Percentiles rank a stretch among this genome's conserved stretches.
Conservation (phyloP, 257 asterid genomes). For the Plantago ovata region DNA sequence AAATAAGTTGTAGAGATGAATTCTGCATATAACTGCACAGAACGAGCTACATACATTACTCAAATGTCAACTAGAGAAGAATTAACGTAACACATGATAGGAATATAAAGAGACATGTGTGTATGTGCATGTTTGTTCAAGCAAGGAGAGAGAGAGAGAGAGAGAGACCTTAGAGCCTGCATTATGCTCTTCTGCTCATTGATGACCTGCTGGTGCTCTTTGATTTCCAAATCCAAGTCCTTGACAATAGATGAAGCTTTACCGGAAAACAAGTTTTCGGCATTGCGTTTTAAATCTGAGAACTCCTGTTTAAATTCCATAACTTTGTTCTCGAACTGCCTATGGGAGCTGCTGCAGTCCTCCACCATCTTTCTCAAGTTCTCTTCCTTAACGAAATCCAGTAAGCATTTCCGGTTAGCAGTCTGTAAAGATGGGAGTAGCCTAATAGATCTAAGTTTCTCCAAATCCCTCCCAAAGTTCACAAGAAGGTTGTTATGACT, state of each 20-base stretch:
- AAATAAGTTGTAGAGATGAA: too few relatives aligned
- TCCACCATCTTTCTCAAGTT: conserved; percentile 71
- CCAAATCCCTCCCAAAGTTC: conserved; percentile 78
- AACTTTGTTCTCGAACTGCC: conserved; percentile 92
- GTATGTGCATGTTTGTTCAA: conserved; percentile 6
- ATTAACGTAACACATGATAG: conserved; percentile 1
- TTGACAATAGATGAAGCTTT: conserved; percentile 64
- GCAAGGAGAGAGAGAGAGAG: conserved; percentile 7
- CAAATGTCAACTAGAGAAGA: not conserved
- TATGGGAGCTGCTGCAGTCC: conserved; percentile 80
- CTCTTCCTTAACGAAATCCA: conserved; percentile 90
- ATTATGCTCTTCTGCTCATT: conserved; percentile 88
- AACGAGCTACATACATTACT: too few relatives aligned
- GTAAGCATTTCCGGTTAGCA: conserved; percentile 60
- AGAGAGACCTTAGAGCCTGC: conserved; percentile 80
- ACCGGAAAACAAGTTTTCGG: conserved; percentile 65
- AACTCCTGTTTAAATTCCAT: conserved; percentile 81
- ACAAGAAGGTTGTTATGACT: conserved; percentile 59
- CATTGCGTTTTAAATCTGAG: conserved; percentile 72
- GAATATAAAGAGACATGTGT: not conserved
- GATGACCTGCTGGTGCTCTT: conserved; percentile 60
- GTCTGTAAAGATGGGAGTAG: conserved; percentile 70
- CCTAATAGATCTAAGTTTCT: conserved; percentile 66
- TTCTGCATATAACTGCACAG: too few relatives aligned
- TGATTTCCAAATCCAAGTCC: conserved; percentile 64